Evolutionary conservation across 306 rosid genomes (phyloP).

Genomic region (Prinsepia uniflora): DNA sequence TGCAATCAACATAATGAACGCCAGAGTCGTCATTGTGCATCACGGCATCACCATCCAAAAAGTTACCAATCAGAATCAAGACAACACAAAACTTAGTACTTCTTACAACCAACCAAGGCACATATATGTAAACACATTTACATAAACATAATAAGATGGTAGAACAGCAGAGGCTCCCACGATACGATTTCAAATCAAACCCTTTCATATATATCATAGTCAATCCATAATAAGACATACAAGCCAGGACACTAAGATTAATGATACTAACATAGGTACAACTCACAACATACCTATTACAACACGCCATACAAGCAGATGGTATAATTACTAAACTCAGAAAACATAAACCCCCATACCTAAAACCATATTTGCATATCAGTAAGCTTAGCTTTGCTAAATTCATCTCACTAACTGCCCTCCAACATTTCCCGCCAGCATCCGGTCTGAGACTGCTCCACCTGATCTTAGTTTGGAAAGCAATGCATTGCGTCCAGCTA

Average conservation of each 20-base stretch:
- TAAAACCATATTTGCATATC: conserved; percentile 26
- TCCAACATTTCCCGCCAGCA: conserved; percentile 21
- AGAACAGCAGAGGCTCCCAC: neutral
- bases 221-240: conserved; percentile 32
- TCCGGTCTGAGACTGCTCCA: conserved; percentile 30
- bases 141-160: neutral
- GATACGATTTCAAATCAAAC: conserved; percentile 12
- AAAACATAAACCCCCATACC: conserved; percentile 38
- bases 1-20: neutral
- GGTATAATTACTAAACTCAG: conserved; percentile 29
- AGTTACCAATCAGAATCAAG: too few relatives aligned
- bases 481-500: conserved; percentile 67
- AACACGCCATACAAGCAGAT: conserved; percentile 31
- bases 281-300: conserved; percentile 36
- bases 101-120: neutral
- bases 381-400: conserved; percentile 19
- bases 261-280: conserved; percentile 17
- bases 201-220: conserved; percentile 22
- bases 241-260: conserved; percentile 14
- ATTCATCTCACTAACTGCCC: conserved; percentile 29
- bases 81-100: neutral
- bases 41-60: too few relatives aligned
- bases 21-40: neutral
- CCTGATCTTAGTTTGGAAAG: conserved; percentile 51
- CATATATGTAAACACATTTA: too few relatives aligned